Percentiles rank a stretch among this genome's conserved stretches.
phyloP scores from a whole-genome alignment of 805 yeast species.

The Pachysolen tannophilus region DNA sequence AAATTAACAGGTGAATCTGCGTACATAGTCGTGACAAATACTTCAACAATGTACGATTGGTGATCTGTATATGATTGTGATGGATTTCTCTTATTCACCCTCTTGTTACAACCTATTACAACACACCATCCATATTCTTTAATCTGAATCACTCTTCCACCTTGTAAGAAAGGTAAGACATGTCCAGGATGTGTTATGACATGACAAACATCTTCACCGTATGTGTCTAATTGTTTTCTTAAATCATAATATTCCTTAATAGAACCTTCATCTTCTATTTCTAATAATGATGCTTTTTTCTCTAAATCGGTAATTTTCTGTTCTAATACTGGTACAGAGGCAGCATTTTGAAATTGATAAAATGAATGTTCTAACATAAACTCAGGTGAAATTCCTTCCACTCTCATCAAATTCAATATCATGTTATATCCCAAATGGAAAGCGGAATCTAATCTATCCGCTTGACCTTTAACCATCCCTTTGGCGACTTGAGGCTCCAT shows the following conservation, averaged over 20 bases:
- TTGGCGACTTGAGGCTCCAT: constrained; percentile 99
- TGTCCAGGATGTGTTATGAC: constrained; percentile 90
- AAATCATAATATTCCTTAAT: constrained; percentile 81
- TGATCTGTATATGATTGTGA: constrained; percentile 65
- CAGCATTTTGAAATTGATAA: constrained; percentile 89
- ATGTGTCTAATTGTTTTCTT: constrained; percentile 59
- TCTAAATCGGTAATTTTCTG: constrained; percentile 49
- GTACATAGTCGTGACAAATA: constrained; percentile 69
- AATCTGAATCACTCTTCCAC: constrained; percentile 78
- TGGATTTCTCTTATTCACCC: constrained; percentile 55
- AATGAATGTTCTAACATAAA: constrained; percentile 93
- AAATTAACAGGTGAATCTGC: constrained; percentile 79
- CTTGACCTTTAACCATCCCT: constrained; percentile 99
- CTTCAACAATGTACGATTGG: constrained; percentile 83
- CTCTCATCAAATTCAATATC: constrained; percentile 93
- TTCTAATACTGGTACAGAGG: constrained; percentile 83
- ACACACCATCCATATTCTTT: constrained; percentile 96
- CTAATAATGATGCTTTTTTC: constrained; percentile 36
- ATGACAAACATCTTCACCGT: constrained; percentile 68
- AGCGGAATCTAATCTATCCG: constrained; percentile 95
- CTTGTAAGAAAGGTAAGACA: constrained; percentile 73
- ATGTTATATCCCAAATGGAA: constrained; percentile 96
- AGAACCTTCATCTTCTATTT: constrained; percentile 64
- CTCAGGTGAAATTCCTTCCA: constrained; percentile 97
- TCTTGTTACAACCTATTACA: constrained; percentile 67